Conservation (phyloP, 495 filamentous ascomycete species). For the Pyronema domesticum region DNA sequence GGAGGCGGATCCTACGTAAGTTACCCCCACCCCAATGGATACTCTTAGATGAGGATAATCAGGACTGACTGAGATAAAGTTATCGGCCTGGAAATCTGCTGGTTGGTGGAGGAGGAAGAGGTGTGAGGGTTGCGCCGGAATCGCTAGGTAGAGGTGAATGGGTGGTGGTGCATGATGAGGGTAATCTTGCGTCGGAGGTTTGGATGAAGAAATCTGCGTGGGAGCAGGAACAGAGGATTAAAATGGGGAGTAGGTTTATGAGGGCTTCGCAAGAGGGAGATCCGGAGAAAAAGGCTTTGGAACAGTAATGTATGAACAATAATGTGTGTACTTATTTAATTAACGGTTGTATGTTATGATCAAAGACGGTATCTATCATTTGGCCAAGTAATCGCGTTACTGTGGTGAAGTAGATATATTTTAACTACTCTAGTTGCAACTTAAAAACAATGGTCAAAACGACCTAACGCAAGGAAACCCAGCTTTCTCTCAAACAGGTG, state of each 20-base stretch:
- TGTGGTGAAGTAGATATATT: too few species aligned
- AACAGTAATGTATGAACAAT: too few species aligned
- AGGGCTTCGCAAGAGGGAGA: too few species aligned
- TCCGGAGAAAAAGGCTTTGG: too few species aligned
- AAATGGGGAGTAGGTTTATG: background rate
- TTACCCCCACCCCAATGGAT: background rate
- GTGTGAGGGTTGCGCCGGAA: constrained; percentile 41
- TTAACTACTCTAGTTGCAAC: too few species aligned
- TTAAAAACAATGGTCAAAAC: too few species aligned
- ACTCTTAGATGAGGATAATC: background rate
- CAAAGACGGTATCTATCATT: too few species aligned
- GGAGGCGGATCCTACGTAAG: constrained; percentile 32
- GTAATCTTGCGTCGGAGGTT: constrained; percentile 48
- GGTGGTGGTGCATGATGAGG: constrained; percentile 44
- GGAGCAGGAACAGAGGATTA: constrained; percentile 1
- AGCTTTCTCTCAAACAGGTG: too few species aligned
- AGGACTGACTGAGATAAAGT: constrained; percentile 7
- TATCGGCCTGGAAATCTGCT: constrained; percentile 75
- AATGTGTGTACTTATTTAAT: too few species aligned
- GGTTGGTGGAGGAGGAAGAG: constrained; percentile 61
- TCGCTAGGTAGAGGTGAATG: constrained; percentile 55
- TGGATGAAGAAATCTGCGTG: constrained; percentile 16
- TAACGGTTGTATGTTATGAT: too few species aligned
- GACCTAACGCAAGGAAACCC: too few species aligned
- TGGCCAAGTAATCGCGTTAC: too few species aligned